phyloP scores from a whole-genome alignment of 1,284 basidiomycete genomes.

The Ceratobasidium sp. region DNA sequence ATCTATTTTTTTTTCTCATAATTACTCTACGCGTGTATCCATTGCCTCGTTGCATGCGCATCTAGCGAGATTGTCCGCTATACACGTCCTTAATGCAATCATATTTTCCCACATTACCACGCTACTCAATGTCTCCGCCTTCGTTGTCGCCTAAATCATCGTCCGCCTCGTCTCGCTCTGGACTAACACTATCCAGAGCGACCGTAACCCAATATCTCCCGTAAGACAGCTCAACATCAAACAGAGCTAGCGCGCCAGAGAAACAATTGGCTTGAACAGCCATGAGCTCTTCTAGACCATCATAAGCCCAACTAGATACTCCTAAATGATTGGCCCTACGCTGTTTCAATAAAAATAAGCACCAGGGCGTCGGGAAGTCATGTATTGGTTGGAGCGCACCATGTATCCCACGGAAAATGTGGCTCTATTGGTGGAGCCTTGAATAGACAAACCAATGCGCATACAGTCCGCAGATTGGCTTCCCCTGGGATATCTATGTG shows the following conservation, averaged over 20 bases:
- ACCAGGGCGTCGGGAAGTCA: no score
- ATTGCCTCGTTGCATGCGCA: no score
- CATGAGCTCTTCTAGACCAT: not conserved
- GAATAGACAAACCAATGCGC: slow-evolving; percentile 1
- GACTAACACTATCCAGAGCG: not conserved
- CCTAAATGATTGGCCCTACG: slow-evolving; percentile 2
- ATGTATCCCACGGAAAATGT: slow-evolving; percentile 7
- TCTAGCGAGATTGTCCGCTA: no score
- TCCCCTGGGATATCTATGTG: not conserved
- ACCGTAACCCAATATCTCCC: slow-evolving; percentile 28
- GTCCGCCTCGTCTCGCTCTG: not conserved
- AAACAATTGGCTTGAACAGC: not conserved
- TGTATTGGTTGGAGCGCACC: not conserved
- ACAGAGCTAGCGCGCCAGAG: slow-evolving; percentile 7
- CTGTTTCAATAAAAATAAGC: no score
- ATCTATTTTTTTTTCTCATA: no score
- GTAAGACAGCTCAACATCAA: not conserved
- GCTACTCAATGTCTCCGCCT: no score
- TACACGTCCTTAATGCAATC: no score
- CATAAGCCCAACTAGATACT: not conserved
- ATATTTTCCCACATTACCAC: no score
- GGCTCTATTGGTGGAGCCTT: not conserved
- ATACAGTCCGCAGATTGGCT: not conserved
- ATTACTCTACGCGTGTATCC: no score
- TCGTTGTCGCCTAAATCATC: no score